These are phyloP conservation scores for Blastocystis sp. DNA, from an alignment of 352 stramenopile species.

Conservation along the genomic window DNA sequence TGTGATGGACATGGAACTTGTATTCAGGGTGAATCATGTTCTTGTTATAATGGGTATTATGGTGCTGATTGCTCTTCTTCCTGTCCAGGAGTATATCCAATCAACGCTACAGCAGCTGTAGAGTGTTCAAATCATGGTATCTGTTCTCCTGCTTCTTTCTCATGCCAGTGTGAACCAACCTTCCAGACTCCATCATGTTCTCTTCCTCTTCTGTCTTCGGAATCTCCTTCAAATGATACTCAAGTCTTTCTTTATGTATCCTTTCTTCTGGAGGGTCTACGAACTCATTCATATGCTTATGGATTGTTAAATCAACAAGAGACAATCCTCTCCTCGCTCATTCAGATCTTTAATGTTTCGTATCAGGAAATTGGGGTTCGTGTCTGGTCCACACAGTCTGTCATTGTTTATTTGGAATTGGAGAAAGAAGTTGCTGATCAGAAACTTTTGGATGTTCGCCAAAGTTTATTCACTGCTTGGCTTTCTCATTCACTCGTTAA, in stretches of 20 bases:
- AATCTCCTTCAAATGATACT: not conserved
- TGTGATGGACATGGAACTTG: slow-evolving; percentile 46
- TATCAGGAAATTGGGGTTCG: not conserved
- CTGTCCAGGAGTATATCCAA: slow-evolving; percentile 11
- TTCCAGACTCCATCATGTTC: not conserved
- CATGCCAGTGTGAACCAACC: not conserved
- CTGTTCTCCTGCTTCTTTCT: not conserved
- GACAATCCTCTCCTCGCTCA: not conserved
- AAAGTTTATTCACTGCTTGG: not conserved
- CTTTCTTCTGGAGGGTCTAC: not conserved
- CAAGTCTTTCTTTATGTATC: not conserved
- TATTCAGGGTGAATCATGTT: not conserved
- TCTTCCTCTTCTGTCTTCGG: not conserved
- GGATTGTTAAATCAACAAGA: not conserved
- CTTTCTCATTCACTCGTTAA: not conserved
- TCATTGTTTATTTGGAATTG: not conserved
- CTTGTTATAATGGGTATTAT: slow-evolving; percentile 12
- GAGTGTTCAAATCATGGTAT: slow-evolving; percentile 20
- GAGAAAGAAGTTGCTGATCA: not conserved
- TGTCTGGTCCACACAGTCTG: not conserved
- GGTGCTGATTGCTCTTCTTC: not conserved
- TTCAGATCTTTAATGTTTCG: not conserved
- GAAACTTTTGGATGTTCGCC: not conserved
- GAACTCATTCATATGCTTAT: not conserved
- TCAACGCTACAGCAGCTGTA: not conserved